Conservation (phyloP, 108 stramenopile genomes). For the Cyclotella cryptica region DNA sequence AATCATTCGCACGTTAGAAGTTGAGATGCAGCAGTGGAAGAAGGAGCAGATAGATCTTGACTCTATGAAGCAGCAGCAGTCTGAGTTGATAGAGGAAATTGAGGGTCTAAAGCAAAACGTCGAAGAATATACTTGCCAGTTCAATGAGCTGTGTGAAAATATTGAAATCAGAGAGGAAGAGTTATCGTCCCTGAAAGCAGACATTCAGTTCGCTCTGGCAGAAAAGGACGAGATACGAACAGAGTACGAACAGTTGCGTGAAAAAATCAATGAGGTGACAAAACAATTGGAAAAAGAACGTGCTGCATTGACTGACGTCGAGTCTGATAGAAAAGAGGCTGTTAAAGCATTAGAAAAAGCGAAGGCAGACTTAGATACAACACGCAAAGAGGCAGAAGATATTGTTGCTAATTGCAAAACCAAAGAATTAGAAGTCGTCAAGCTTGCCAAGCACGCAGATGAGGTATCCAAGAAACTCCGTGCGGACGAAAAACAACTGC, state of each 20-base stretch:
- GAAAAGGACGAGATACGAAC: constrained; percentile 30
- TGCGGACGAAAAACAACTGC: constrained; percentile 14
- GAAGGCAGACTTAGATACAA: constrained; percentile 8
- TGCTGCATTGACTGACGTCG: constrained; percentile 9
- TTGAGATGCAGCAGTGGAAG: constrained; percentile 18
- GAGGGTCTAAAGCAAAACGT: constrained; percentile 10
- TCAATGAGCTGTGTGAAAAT: constrained; percentile 15
- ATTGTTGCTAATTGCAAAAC: constrained; percentile 21
- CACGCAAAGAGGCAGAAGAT: constrained; percentile 1
- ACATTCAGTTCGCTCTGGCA: constrained; percentile 26
- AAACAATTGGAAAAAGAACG: constrained; percentile 19
- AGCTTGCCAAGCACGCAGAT: constrained; percentile 20
- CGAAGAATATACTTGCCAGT: constrained; percentile 10
- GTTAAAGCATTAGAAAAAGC: constrained; percentile 22
- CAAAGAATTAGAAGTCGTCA: constrained; percentile 14
- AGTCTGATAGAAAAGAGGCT: constrained; percentile 21
- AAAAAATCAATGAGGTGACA: constrained; percentile 13
- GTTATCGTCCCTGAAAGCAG: constrained; percentile 30
- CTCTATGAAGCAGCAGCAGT: constrained; percentile 12
- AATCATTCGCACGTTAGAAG: constrained; percentile 15
- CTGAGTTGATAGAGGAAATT: constrained; percentile 2
- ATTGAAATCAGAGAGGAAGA: constrained; percentile 33
- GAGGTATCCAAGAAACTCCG: constrained; percentile 20
- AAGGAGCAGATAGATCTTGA: constrained; percentile 14
- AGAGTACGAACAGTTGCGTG: constrained; percentile 20